phyloP scores from a whole-genome alignment of 2,329 filamentous ascomycete genomes.

The Calycina herbarum region DNA sequence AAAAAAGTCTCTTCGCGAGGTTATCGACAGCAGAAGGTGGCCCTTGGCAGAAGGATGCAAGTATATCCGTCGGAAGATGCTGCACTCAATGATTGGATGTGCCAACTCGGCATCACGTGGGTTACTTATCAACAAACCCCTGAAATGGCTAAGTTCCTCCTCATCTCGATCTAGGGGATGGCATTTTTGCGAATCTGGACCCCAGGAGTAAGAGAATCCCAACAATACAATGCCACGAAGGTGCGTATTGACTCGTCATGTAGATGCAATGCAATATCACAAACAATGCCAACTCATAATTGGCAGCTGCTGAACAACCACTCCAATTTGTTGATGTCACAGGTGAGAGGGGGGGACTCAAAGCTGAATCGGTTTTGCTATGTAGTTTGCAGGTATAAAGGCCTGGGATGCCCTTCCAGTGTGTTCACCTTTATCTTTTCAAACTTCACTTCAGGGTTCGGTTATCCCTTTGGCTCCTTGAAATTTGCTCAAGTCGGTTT shows the following conservation, averaged over 20 bases:
- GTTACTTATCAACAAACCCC: not conserved
- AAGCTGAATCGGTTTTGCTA: not conserved
- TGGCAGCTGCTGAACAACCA: not conserved
- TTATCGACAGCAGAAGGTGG: not conserved
- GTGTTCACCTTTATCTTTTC: not conserved
- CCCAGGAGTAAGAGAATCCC: not conserved
- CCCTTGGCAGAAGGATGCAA: not conserved
- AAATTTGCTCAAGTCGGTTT: too few species aligned
- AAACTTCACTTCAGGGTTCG: not conserved
- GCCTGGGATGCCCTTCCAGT: not conserved
- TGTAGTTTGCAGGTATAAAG: not conserved
- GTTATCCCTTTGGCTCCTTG: too few species aligned
- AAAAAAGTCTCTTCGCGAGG: not conserved
- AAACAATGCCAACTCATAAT: not conserved
- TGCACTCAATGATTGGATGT: not conserved
- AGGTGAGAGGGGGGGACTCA: not conserved
- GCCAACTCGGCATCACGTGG: not conserved
- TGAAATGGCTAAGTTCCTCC: not conserved
- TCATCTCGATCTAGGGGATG: not conserved
- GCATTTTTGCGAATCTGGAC: not conserved
- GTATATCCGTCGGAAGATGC: not conserved
- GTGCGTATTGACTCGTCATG: slow-evolving; percentile 1
- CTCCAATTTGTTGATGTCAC: not conserved
- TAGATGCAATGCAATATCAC: not conserved
- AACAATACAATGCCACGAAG: not conserved